Conservation (phyloP, 768 basidiomycete genomes). For the Boletales sp. region DNA sequence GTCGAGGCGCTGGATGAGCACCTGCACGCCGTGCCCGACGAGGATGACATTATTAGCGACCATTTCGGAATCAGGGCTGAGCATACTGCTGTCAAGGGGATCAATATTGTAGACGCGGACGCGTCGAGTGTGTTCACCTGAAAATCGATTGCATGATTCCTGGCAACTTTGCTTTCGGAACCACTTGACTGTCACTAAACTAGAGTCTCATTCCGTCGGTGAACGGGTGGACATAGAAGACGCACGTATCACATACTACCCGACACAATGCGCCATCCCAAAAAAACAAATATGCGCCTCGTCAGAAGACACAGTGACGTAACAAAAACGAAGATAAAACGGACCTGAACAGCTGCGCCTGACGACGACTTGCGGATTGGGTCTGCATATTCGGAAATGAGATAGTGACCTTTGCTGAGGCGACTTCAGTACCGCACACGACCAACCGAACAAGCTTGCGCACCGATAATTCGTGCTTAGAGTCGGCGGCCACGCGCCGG, state of each 20-base stretch:
- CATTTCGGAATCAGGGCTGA: constrained; percentile 75
- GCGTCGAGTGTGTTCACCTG: constrained; percentile 41
- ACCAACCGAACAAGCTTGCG: constrained; percentile 11
- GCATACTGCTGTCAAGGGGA: constrained; percentile 50
- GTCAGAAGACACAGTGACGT: too few species aligned
- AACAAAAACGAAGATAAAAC: constrained; percentile 28
- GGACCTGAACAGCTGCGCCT: constrained; percentile 70
- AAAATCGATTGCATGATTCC: constrained; percentile 70
- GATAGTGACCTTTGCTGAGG: constrained; percentile 63
- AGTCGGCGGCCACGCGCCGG: constrained; percentile 71
- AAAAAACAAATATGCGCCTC: too few species aligned
- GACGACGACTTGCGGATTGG: constrained; percentile 60
- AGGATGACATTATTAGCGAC: constrained; percentile 66
- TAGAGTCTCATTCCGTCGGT: constrained; percentile 26
- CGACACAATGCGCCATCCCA: not conserved
- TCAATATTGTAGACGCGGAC: not conserved
- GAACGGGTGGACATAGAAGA: not conserved
- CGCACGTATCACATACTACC: constrained; percentile 60
- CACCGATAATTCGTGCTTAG: constrained; percentile 78
- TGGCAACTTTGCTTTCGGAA: constrained; percentile 63
- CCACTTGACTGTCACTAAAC: constrained; percentile 78
- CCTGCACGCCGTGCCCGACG: constrained; percentile 57
- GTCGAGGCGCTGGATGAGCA: constrained; percentile 59
- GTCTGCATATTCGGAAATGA: constrained; percentile 67
- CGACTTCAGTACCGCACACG: not conserved